Base-by-base conservation (phyloP, 495 filamentous ascomycete genomes). In the Hypoxylon intermedium region DNA sequence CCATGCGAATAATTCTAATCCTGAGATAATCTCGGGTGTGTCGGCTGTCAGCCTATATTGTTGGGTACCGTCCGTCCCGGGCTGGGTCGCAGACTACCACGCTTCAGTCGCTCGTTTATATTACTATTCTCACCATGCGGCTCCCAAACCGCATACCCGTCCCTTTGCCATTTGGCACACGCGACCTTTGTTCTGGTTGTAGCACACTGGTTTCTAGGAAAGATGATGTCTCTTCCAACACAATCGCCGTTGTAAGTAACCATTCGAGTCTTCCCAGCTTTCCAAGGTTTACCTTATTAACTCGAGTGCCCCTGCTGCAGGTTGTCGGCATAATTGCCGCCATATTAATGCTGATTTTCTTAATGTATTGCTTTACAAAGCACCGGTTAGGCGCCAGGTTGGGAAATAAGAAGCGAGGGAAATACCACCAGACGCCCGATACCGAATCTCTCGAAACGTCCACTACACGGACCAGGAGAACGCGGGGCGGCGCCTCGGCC, bases 361-460 rank as follows among this genome's bases (percentile, higher is more conserved):
- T 60, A 1, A 33, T 66, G 15, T 52, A 47, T n/a, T 69, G 56
- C 36, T 37, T 64, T 15, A 58, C 44, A 31, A 59, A 62, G 15
- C 51, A 56, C 13, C 60, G 48, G 33, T 9, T 53, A 26, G 49
- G 24, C 19, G 28, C 34, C n/a, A 21, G 36, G 5, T 18, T n/a
- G 7, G 51, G 61, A 33, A 37, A 30, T 21, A 11, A 9, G 23
- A 60, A 58, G 52, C 58, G 57, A 21, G 61, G 62, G 15, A 60
- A 66, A 44, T 65, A 67, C 37, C 47, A 53, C 7, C 55, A 53
- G 31, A 57, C 62, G 2, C 12, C 38, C 30, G 48, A 65, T 13
- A 37, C 48, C 42, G 68, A 71, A 33, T 62, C 68, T 9, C 44
- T 61, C 34, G 60, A 65, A 6, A 28, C 65, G n/a, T 31, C 62